A percentile compares a stretch with the other conserved stretches of the same genome.
Conservation (phyloP, 331 rosid genomes). For the Arachis monticola region DNA sequence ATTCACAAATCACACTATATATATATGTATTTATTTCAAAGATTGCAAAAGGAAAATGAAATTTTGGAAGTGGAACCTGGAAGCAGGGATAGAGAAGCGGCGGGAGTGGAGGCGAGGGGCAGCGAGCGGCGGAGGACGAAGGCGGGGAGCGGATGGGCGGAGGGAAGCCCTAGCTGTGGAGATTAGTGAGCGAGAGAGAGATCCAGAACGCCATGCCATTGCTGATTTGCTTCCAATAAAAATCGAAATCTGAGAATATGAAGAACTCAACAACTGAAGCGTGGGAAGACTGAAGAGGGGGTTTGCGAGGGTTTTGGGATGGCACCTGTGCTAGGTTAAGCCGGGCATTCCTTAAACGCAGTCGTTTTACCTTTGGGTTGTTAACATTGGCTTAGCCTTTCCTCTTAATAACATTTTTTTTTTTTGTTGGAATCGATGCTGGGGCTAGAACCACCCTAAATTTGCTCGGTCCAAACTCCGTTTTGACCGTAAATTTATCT, state of each 20-base stretch:
- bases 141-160: conserved; percentile 62
- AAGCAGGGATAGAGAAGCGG: conserved; percentile 64
- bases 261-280: neutral
- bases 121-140: conserved; percentile 62
- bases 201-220: conserved; percentile 91
- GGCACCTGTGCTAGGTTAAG: neutral
- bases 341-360: conserved; percentile 14
- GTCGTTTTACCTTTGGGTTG: conserved; percentile 7
- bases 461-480: too few species aligned
- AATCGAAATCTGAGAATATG: neutral
- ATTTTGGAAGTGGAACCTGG: conserved; percentile 49
- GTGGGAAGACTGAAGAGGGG: conserved; percentile 43
- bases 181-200: conserved; percentile 69
- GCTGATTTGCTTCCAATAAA: neutral
- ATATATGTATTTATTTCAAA: too few species aligned
- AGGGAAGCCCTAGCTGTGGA: conserved; percentile 68
- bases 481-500: too few species aligned
- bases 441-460: too few species aligned
- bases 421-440: too few species aligned
- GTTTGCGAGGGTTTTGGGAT: conserved; percentile 61
- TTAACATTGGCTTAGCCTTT: too few species aligned
- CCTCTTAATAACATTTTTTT: neutral
- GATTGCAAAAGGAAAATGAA: too few species aligned
- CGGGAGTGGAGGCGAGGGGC: conserved; percentile 69
- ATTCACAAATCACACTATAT: neutral